Evolutionary conservation across 768 basidiomycete genomes (phyloP).

Genomic region (Leccinum barrowsii): DNA sequence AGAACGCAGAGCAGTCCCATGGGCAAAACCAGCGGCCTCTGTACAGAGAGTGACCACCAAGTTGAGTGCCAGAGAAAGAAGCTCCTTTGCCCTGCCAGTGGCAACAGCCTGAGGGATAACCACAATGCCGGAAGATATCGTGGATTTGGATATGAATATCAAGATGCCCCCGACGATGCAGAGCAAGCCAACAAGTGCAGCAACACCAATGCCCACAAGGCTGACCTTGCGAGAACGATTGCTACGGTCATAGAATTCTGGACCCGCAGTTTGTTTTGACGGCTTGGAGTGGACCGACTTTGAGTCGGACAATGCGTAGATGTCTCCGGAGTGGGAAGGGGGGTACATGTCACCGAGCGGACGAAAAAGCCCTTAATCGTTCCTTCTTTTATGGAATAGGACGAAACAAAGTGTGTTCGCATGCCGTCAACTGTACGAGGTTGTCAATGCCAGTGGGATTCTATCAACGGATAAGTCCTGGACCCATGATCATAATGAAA

Average conservation of each 20-base stretch:
- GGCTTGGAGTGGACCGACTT: conserved; percentile 19
- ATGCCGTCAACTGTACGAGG: neutral
- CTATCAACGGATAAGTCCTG: neutral
- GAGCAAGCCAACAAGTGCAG: conserved; percentile 21
- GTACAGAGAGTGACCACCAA: conserved; percentile 26
- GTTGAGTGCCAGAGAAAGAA: conserved; percentile 25
- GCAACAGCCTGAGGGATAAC: conserved; percentile 12
- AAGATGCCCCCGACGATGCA: conserved; percentile 26
- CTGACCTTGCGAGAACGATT: conserved; percentile 20
- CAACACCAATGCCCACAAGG: conserved; percentile 23
- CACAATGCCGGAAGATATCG: conserved; percentile 25
- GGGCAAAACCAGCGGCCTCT: conserved; percentile 28
- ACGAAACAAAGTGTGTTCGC: neutral
- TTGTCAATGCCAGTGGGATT: conserved; percentile 9
- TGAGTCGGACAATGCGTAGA: conserved; percentile 14
- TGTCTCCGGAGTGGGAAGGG: conserved; percentile 3
- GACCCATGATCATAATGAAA: neutral
- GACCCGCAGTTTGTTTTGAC: conserved; percentile 19
- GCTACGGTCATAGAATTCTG: conserved; percentile 30
- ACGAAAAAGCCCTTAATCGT: neutral
- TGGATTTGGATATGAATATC: conserved; percentile 12
- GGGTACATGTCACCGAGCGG: conserved; percentile 7
- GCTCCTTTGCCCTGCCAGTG: conserved; percentile 14
- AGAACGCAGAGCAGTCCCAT: conserved; percentile 27
- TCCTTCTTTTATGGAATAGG: too few relatives aligned